Percentiles rank a stretch among this genome's conserved stretches.
Conservation (phyloP, 169 alveolate species). For the Miamiensis avidus region DNA sequence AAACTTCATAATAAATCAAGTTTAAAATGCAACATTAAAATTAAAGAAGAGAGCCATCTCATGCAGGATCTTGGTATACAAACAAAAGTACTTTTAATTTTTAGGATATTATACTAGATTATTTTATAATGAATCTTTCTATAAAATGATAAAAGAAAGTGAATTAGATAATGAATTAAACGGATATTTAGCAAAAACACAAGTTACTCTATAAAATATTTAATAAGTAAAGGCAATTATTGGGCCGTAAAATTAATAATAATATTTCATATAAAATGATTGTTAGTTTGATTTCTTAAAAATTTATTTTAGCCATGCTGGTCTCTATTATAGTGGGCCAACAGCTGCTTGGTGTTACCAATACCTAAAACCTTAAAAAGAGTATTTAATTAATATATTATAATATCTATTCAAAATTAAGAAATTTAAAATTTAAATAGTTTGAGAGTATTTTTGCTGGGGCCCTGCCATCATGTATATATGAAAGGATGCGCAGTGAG, state of each 20-base stretch:
- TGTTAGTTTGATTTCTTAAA: neutral
- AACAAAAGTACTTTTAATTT: slow-evolving; percentile 19
- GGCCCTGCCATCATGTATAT: slow-evolving; percentile 94
- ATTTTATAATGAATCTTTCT: neutral
- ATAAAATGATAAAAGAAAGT: neutral
- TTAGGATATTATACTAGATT: too few species aligned
- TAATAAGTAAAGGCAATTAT: slow-evolving; percentile 64
- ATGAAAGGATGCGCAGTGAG: slow-evolving; percentile 88
- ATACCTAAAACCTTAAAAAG: slow-evolving; percentile 70
- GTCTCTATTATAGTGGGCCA: slow-evolving; percentile 90
- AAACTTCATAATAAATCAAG: too few species aligned
- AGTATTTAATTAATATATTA: slow-evolving; percentile 40
- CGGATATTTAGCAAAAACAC: slow-evolving; percentile 52
- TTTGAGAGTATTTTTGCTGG: slow-evolving; percentile 88
- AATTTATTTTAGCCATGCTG: slow-evolving; percentile 87
- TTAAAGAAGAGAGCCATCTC: slow-evolving; percentile 80
- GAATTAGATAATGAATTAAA: slow-evolving; percentile 57
- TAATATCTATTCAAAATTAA: too few species aligned
- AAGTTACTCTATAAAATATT: slow-evolving; percentile 13
- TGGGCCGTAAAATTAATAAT: slow-evolving; percentile 84
- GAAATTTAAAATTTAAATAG: slow-evolving; percentile 43
- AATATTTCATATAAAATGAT: neutral
- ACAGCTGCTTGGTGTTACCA: slow-evolving; percentile 92
- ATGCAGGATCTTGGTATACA: slow-evolving; percentile 94
- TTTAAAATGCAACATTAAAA: neutral